Evolutionary conservation across 768 basidiomycete genomes (phyloP).

Genomic region (Udeniomyces megalosporus): DNA sequence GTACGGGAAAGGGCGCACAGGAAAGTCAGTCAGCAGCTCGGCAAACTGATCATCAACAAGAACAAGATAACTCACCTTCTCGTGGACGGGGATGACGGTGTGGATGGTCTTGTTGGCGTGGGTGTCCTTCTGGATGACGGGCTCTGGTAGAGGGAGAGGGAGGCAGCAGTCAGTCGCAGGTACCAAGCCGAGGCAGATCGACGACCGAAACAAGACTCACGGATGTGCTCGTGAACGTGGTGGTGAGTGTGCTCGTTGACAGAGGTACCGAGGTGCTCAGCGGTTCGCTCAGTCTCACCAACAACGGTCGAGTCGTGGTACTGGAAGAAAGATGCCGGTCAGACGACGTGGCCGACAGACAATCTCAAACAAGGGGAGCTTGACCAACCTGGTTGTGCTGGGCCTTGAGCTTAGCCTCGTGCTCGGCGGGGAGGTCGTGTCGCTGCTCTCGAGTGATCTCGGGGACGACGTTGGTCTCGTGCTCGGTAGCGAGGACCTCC

Average conservation of each 20-base stretch:
- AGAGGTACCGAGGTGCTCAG: conserved; percentile 20
- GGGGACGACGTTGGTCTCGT: conserved; percentile 24
- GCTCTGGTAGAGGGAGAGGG: too few species aligned
- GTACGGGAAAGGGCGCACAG: too few species aligned
- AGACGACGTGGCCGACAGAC: too few species aligned
- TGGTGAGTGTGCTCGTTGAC: conserved; percentile 30
- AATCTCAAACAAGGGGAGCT: too few species aligned
- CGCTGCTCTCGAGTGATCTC: conserved; percentile 27
- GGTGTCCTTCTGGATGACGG: conserved; percentile 32
- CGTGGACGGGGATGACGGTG: conserved; percentile 30
- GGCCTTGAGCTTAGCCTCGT: conserved; percentile 26
- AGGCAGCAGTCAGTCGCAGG: too few species aligned
- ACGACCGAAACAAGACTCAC: too few species aligned
- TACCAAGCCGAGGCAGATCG: too few species aligned
- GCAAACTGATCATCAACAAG: too few species aligned
- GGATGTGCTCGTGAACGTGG: conserved; percentile 26
- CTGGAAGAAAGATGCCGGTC: conserved; percentile 20
- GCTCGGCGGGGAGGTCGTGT: conserved; percentile 28
- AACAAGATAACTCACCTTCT: conserved; percentile 17
- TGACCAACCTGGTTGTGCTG: conserved; percentile 22
- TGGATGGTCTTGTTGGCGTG: conserved; percentile 30
- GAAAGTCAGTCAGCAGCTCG: too few species aligned
- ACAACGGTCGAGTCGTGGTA: conserved; percentile 6
- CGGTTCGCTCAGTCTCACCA: conserved; percentile 21
- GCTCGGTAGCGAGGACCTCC: conserved; percentile 24